These are phyloP conservation scores for Pharnaceum exiguum DNA, from an alignment of 148 eudicot genomes.

Conservation along the genomic window DNA sequence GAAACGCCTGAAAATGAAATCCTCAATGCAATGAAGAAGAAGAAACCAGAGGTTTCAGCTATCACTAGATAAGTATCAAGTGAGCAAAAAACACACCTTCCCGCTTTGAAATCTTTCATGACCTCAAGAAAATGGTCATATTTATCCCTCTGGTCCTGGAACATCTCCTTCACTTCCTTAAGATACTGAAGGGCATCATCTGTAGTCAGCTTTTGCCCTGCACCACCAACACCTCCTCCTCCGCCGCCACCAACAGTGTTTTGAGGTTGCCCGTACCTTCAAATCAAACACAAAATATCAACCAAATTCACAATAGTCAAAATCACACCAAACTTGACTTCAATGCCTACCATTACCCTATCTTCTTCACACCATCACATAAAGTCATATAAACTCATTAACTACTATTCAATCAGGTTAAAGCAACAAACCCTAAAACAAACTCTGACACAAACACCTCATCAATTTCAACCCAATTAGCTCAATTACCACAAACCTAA, in stretches of 20 bases:
- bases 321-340: background rate
- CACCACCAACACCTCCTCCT: conserved; percentile 41
- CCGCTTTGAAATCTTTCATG: conserved; percentile 96
- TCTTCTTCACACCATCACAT: background rate
- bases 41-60: background rate
- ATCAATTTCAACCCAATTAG: no score
- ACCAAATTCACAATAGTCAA: conserved; percentile 1
- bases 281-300: conserved; percentile 19
- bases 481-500: no score
- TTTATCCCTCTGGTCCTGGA: conserved; percentile 84
- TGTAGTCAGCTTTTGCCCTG: conserved; percentile 72
- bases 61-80: background rate
- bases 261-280: conserved; percentile 61
- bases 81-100: conserved; percentile 43
- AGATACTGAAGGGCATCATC: conserved; percentile 89
- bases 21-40: no score
- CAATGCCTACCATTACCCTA: background rate
- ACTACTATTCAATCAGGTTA: no score
- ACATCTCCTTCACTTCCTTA: conserved; percentile 95
- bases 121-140: conserved; percentile 95
- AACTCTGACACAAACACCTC: no score
- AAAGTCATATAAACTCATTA: no score
- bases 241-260: conserved; percentile 41
- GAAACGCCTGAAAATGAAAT: no score
- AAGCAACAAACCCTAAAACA: no score